phyloP scores from a whole-genome alignment of 2,329 filamentous ascomycete species.

The Dothidotthia symphoricarpi region DNA sequence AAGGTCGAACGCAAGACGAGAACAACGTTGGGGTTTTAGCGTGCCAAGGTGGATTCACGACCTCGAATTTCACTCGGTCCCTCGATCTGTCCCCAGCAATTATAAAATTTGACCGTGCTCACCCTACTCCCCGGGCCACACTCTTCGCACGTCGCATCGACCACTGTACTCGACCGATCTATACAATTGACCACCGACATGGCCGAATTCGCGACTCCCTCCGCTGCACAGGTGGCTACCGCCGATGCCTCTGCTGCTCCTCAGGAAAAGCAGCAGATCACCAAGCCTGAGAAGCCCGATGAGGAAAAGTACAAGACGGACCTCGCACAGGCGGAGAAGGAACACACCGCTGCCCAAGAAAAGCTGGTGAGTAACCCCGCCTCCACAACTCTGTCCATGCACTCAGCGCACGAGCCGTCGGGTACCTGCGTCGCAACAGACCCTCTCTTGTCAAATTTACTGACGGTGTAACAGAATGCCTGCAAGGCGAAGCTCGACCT shows the following conservation, averaged over 20 bases:
- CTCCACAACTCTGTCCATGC: constrained; percentile 5
- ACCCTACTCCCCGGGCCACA: too few relatives aligned
- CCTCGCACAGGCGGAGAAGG: constrained; percentile 81
- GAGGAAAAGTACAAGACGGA: constrained; percentile 78
- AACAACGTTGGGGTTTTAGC: neutral
- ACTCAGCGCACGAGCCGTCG: constrained; percentile 7
- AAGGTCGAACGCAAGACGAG: constrained; percentile 4
- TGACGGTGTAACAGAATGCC: constrained; percentile 61
- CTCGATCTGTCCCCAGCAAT: constrained; percentile 16
- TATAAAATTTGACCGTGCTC: constrained; percentile 3
- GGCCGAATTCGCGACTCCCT: constrained; percentile 41
- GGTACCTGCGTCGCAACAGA: constrained; percentile 13
- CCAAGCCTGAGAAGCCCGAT: constrained; percentile 82
- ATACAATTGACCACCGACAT: constrained; percentile 28
- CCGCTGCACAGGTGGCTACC: constrained; percentile 37
- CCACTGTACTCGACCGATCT: constrained; percentile 14
- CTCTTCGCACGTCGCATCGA: constrained; percentile 5
- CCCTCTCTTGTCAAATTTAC: constrained; percentile 1
- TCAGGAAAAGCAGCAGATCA: constrained; percentile 39
- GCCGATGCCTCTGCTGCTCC: constrained; percentile 29
- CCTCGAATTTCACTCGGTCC: constrained; percentile 18
- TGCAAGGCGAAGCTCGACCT: constrained; percentile 86
- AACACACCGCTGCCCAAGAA: constrained; percentile 74
- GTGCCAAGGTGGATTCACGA: constrained; percentile 13
- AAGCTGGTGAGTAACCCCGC: constrained; percentile 54